Conservation (phyloP, 306 rosid species). For the Corylus americana region DNA sequence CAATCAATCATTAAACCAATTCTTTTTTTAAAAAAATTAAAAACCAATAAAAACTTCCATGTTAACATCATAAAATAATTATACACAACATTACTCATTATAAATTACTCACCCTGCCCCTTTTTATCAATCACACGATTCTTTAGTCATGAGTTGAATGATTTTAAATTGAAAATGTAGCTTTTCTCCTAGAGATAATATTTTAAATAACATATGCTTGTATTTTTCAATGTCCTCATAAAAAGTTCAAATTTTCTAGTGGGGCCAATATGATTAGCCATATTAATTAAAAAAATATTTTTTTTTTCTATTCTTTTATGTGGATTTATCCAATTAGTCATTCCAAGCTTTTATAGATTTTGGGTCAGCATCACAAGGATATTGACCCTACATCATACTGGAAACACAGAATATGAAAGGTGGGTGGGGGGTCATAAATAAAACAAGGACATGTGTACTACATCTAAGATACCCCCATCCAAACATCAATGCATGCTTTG, state of each 20-base stretch:
- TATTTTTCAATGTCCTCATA: neutral
- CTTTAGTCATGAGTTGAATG: neutral
- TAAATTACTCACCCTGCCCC: no score
- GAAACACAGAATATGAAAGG: slow-evolving; percentile 28
- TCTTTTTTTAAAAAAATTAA: no score
- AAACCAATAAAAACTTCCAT: no score
- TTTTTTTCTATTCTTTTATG: neutral
- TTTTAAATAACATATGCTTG: neutral
- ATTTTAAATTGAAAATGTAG: neutral
- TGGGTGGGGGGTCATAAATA: slow-evolving; percentile 40
- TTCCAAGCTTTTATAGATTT: slow-evolving; percentile 17
- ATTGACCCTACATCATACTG: slow-evolving; percentile 31
- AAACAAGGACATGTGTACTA: slow-evolving; percentile 34
- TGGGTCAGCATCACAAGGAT: slow-evolving; percentile 39
- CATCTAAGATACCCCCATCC: slow-evolving; percentile 24
- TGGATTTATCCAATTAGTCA: slow-evolving; percentile 1
- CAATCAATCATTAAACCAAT: no score
- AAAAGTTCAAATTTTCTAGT: neutral
- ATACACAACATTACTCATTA: no score
- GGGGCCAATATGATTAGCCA: slow-evolving; percentile 15
- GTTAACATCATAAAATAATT: no score
- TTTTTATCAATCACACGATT: neutral
- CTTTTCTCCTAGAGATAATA: neutral
- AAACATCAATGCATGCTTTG: slow-evolving; percentile 29
- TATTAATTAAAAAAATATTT: neutral